Conservation (phyloP, 2,329 filamentous ascomycete species). For the Gliomastix tumulicola region DNA sequence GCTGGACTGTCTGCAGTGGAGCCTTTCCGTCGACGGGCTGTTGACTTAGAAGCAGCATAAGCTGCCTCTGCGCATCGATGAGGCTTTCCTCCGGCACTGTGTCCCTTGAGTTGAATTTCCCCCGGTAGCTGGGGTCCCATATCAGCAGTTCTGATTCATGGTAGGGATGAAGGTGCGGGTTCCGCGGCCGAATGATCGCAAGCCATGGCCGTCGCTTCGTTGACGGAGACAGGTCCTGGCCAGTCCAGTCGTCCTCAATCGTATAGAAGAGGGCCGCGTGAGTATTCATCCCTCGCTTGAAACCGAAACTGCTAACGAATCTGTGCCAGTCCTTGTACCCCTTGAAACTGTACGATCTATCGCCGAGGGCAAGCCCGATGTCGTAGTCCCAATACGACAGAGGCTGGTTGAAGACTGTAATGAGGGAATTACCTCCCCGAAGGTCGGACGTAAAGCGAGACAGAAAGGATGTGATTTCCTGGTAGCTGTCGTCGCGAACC, state of each 20-base stretch:
- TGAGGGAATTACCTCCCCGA: too few relatives aligned
- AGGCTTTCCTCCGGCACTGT: slow-evolving; percentile 25
- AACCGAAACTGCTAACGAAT: too few relatives aligned
- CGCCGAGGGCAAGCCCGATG: slow-evolving; percentile 14
- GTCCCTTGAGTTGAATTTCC: slow-evolving; percentile 11
- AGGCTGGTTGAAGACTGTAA: slow-evolving; percentile 25
- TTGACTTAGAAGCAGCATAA: slow-evolving; percentile 35
- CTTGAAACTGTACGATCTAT: too few relatives aligned
- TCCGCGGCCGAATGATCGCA: slow-evolving; percentile 34
- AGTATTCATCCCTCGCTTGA: slow-evolving; percentile 13
- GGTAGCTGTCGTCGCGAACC: too few relatives aligned
- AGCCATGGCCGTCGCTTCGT: slow-evolving; percentile 45
- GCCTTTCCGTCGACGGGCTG: too few relatives aligned
- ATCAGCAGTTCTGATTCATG: slow-evolving; percentile 40
- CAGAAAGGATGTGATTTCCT: too few relatives aligned
- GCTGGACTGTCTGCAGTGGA: too few relatives aligned
- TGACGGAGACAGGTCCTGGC: too few relatives aligned
- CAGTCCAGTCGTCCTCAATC: slow-evolving; percentile 7
- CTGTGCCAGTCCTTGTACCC: too few relatives aligned
- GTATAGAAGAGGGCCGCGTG: slow-evolving; percentile 43
- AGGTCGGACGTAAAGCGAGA: too few relatives aligned
- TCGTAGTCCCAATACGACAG: slow-evolving; percentile 29
- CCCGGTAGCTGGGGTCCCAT: slow-evolving; percentile 36
- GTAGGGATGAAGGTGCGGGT: slow-evolving; percentile 25
- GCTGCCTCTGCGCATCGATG: slow-evolving; percentile 33